Evolutionary conservation across 2,329 filamentous ascomycete genomes (phyloP), one percentile per base, ranked within the genome.

Genomic region (Tolypocladium amazonense): DNA sequence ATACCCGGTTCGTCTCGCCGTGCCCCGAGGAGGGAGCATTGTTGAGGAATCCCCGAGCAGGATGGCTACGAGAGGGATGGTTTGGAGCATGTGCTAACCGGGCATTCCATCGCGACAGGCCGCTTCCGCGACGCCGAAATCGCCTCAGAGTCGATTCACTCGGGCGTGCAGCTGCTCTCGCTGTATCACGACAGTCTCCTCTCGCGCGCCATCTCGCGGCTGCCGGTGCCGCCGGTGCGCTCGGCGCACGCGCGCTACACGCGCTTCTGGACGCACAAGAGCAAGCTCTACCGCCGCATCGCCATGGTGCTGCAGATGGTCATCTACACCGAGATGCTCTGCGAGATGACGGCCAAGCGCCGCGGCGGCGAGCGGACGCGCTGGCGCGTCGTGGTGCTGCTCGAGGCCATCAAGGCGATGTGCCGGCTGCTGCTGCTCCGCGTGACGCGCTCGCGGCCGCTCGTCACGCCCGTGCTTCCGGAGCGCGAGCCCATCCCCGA

Each of bases 301-400:
- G 92, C 93, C 47, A 81, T 92, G 64, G 78, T 92, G 5, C 78
- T 99, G 56, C 91, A 96, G 71, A 88, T 96, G 76, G 89, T 97
- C 33, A 89, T 94, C 66, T 97, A 97, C 71, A 96, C 92, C 0
- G 91, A 99, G 75, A 79, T 99, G 37, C 77, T 99, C n/a, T 94
- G 93, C 83, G 94, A 99, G 73, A 99, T 99, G 94, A 85, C 89
- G 35, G 92, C 92, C 35, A 95, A 96, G 75, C 83, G 93, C 56
- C 87, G 87, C 63, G 89, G 90, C 23, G 92, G 88, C 53, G 83
- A 95, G 72, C 86, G 83, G 68, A 76, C 88, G 33, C 85, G 92
- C 37, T 99, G 94, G 94, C 86, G 90, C 57, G 85, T 95, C 0
- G 85, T 97, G 7, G 86, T 97, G 14, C 71, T 95, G 4, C 79